A percentile compares a stretch with the other conserved stretches of the same genome.
phyloP scores from a whole-genome alignment of 306 rosid species.

The Luffa acutangula region DNA sequence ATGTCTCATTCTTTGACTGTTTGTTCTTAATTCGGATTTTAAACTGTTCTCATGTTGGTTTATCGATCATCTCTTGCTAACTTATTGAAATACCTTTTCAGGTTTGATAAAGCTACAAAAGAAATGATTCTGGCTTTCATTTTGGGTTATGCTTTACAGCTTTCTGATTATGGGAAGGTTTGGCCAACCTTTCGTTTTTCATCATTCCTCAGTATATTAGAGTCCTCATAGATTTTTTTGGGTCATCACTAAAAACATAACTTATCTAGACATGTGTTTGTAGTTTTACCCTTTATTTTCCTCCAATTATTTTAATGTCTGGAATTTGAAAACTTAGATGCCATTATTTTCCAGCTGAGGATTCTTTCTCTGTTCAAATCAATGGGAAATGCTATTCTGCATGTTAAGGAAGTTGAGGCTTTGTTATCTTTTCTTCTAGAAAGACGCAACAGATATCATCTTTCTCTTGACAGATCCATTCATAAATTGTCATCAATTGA shows the following conservation, averaged over 20 bases:
- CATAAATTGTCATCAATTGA: slow-evolving; percentile 44
- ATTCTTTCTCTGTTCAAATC: slow-evolving; percentile 73
- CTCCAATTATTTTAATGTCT: neutral
- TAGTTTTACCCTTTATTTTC: neutral
- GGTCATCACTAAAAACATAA: neutral
- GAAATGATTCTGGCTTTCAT: slow-evolving; percentile 50
- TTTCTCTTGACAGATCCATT: slow-evolving; percentile 18
- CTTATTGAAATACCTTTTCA: slow-evolving; percentile 17
- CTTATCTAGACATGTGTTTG: neutral
- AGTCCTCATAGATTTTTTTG: neutral
- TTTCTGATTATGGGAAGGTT: slow-evolving; percentile 80
- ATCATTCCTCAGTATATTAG: neutral
- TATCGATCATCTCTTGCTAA: neutral
- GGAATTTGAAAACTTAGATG: neutral
- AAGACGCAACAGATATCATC: slow-evolving; percentile 30
- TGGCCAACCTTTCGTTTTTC: slow-evolving; percentile 15
- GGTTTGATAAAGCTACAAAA: slow-evolving; percentile 72
- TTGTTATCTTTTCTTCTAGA: slow-evolving; percentile 43
- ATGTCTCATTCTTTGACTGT: neutral
- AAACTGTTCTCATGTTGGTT: neutral
- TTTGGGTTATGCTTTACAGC: slow-evolving; percentile 52
- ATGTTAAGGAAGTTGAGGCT: slow-evolving; percentile 35
- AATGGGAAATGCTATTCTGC: slow-evolving; percentile 48
- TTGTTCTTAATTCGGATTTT: neutral
- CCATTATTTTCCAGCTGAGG: slow-evolving; percentile 44